Conservation (phyloP, 2,329 filamentous ascomycete species). For the Cercospora brassicicola region DNA sequence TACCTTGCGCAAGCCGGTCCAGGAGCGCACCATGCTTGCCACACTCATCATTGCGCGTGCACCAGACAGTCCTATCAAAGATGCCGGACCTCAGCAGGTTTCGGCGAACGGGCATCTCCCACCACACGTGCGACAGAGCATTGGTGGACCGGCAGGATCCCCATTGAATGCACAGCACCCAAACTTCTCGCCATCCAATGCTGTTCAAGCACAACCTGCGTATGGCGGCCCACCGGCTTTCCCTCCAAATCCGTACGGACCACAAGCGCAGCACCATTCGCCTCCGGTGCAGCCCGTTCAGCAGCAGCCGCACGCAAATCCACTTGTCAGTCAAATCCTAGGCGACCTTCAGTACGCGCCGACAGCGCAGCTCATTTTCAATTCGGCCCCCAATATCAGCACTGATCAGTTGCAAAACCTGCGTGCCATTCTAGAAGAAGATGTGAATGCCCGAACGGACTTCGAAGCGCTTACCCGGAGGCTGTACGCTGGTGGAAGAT, state of each 20-base stretch:
- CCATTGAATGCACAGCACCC: conserved; percentile 41
- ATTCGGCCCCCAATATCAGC: conserved; percentile 33
- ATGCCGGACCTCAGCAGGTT: conserved; percentile 37
- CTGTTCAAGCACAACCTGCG: conserved; percentile 26
- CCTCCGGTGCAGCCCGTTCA: conserved; percentile 31
- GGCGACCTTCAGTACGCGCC: conserved; percentile 46
- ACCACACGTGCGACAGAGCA: conserved; percentile 30
- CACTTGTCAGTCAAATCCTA: conserved; percentile 44
- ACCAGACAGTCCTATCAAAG: conserved; percentile 31
- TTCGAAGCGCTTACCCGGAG: conserved; percentile 37
- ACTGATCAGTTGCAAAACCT: conserved; percentile 71
- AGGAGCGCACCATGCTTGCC: conserved; percentile 75
- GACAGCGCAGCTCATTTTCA: conserved; percentile 45
- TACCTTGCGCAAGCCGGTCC: conserved; percentile 67
- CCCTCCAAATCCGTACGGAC: conserved; percentile 44
- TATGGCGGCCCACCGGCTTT: conserved; percentile 30
- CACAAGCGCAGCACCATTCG: conserved; percentile 37
- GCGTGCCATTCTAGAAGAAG: conserved; percentile 64
- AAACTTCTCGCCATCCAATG: conserved; percentile 43
- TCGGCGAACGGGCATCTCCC: conserved; percentile 27
- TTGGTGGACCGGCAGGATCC: conserved; percentile 35
- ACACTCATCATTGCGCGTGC: conserved; percentile 80
- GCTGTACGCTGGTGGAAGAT: conserved; percentile 19
- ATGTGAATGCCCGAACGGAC: conserved; percentile 65
- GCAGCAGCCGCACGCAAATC: conserved; percentile 36